Percentiles rank a stretch among this genome's conserved stretches.
These are phyloP conservation scores for Acanthamoeba healyi DNA, from an alignment of 208 protist species.

Conservation along the genomic window DNA sequence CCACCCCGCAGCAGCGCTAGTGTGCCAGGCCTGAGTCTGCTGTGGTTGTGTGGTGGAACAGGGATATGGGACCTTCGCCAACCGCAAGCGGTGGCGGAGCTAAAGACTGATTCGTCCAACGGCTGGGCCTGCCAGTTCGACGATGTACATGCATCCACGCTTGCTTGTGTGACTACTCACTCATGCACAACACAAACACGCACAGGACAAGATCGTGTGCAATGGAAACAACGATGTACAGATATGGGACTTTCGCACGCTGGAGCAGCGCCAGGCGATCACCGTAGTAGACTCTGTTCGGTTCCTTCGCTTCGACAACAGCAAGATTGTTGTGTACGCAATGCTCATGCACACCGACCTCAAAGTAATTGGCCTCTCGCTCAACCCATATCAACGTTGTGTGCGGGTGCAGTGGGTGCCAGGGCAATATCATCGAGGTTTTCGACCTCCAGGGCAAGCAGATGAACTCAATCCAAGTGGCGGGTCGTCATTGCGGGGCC, in stretches of 20 bases:
- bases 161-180: no score
- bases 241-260: neutral
- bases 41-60: neutral
- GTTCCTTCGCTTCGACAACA: constrained; percentile 1
- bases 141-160: no score
- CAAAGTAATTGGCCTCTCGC: no score
- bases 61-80: neutral
- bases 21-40: no score
- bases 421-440: neutral
- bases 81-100: neutral
- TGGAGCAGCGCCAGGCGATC: neutral
- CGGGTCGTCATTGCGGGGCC: neutral
- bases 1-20: no score
- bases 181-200: neutral
- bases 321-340: neutral
- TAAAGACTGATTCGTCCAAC: neutral
- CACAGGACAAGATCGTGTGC: constrained; percentile 2
- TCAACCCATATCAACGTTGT: no score
- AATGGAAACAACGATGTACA: neutral
- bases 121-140: constrained; percentile 26
- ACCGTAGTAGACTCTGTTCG: neutral
- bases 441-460: neutral
- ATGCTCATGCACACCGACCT: no score
- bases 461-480: neutral
- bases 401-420: neutral